Base-by-base conservation (phyloP, 208 protist species). In the Trypanosoma caninum region DNA sequence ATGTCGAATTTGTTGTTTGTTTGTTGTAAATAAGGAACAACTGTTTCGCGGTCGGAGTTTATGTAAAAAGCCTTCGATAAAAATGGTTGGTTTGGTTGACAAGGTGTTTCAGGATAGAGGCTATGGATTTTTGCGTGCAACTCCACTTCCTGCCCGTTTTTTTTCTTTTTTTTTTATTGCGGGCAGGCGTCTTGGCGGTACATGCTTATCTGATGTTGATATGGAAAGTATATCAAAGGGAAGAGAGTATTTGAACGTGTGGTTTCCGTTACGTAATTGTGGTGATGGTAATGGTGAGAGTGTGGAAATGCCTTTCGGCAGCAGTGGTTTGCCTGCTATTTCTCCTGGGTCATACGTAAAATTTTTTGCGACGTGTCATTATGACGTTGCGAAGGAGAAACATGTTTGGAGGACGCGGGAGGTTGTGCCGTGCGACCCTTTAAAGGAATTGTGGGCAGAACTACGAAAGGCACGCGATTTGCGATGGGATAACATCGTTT, bases 51-150 rank as follows among this genome's bases (percentile, higher is more conserved):
- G 18, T 28, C 18, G 40, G 0, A 16, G 20, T 3, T 0, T 31
- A 22, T 9, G 13, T n/a, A 52, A 34, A 3, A 13, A 22, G n/a
- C 35, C 14, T 2, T 30, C 44, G 8, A 16, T 69, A 11, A 45
- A 31, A 33, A 59, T 59, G 46, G 58, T 69, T 35, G 64, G 64
- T 55, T 18, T 58, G 8, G 38, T 69, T 7, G 5, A 62, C 20
- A 54, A 42, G 20, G 38, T 69, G 2, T 69, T 69, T 57, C 23
- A 20, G 18, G 44, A 69, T 3, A 28, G 64, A 38, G 64, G 64
- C 13, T 69, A 69, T 30, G 64, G 64, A 1, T 69, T 69, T 58
- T 33, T 33, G 20, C 45, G 57, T 2, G 46, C 55, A 3, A 16
- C 42, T 5, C 34, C 64, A 1, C 64, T 55, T 18, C 64, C 64